Evolutionary conservation across 2,329 filamentous ascomycete genomes (phyloP), one percentile per base, ranked within the genome.

Genomic region (Fusarium staphyleae): DNA sequence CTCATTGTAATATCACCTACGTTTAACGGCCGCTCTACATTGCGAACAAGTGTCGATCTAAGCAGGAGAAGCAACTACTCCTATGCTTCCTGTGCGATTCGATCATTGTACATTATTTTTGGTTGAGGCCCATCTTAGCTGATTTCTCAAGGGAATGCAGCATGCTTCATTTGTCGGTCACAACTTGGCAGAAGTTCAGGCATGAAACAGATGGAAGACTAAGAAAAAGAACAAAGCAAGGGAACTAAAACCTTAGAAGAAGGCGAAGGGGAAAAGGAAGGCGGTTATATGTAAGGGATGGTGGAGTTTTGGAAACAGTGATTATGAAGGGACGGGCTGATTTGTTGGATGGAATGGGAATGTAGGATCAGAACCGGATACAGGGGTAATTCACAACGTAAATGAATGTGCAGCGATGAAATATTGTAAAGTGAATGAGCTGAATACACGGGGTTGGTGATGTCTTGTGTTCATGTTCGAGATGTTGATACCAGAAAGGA

Each of bases 1-100:
- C 44, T 57, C 52, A 44, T 62, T 62, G 59, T 62, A 62, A 62
- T 62, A 48, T 16, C 19, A 39, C 28, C 33, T 30, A 45, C 40
- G 47, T 60, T 60, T 60, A 53, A 62, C 60, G 60, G 48, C 55
- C 46, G 48, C 29, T 55, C 41, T 32, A 47, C 34, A 42, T 24
- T n/a, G 26, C 26, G 50, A 34, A 55, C 35, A 39, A 43, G 28
- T 22, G 48, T 26, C 29, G 44, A n/a, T 15, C 30, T 28, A 33
- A 54, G 36, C 32, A 24, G 4, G 24, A 39, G 24, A 29, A 10
- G n/a, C n/a, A 14, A 6, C 32, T 6, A 29, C 13, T 22, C 15
- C 14, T 18, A 24, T 26, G 29, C 13, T 32, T 22, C 45, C 34
- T 24, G 34, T 28, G 35, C 30, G 53, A 34, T 24, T 47, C 36